These are phyloP conservation scores for Pilatotrama ljubarskyi DNA, from an alignment of 768 basidiomycete species.

Conservation along the genomic window DNA sequence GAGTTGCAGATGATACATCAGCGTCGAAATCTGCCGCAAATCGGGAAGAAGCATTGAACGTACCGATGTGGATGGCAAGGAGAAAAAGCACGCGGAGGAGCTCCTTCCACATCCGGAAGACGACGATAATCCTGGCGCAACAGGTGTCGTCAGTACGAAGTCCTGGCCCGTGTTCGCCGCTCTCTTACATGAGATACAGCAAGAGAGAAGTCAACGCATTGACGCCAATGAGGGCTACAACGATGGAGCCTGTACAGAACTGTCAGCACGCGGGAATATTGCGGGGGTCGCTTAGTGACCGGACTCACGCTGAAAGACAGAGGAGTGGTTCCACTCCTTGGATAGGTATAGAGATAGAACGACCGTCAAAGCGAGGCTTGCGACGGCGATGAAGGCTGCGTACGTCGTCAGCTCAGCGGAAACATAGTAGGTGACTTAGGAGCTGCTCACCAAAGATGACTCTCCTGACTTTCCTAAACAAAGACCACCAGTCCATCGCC, in stretches of 20 bases:
- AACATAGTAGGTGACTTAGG: background rate
- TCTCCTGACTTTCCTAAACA: constrained; percentile 25
- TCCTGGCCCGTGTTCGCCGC: too few species aligned
- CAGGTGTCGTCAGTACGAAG: too few species aligned
- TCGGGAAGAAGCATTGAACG: background rate
- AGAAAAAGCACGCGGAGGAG: constrained; percentile 27
- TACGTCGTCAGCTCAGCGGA: background rate
- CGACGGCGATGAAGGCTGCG: constrained; percentile 25
- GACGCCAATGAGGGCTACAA: constrained; percentile 24
- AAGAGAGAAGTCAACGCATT: constrained; percentile 25
- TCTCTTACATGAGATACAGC: constrained; percentile 30
- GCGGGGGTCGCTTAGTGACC: background rate
- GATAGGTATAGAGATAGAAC: constrained; percentile 27
- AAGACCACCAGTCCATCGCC: constrained; percentile 31
- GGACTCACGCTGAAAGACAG: constrained; percentile 24
- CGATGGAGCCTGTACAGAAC: constrained; percentile 19
- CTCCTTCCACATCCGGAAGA: constrained; percentile 27
- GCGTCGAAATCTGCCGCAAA: too few species aligned
- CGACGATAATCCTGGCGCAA: constrained; percentile 27
- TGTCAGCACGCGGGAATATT: background rate
- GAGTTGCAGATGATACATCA: background rate
- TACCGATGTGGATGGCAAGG: constrained; percentile 25
- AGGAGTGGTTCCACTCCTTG: constrained; percentile 24
- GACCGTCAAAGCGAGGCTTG: constrained; percentile 26
- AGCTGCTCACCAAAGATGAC: constrained; percentile 26